Evolutionary conservation across 2,329 filamentous ascomycete species (phyloP), one percentile per base, ranked within the genome.

Genomic region (Trichoderma lentiforme): DNA sequence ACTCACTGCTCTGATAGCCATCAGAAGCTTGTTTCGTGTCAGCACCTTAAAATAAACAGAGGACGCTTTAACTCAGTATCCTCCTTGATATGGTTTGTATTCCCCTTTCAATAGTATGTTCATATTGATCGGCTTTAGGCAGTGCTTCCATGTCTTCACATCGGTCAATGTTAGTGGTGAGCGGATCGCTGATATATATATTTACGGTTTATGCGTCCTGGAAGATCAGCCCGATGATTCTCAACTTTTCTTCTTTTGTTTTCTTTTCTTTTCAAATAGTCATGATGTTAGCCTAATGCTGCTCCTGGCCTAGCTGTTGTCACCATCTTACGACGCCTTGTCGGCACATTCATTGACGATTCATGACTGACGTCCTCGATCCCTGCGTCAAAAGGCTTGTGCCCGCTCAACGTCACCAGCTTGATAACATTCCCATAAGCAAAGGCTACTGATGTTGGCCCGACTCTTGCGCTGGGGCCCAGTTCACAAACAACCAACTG

Each of bases 371-470:
- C 76, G 3, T 77, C 75, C 62, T 77, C 81, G 26, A 76, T 76
- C 30, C 79, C 79, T 18, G 77, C 81, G 57, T 90, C 88, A 75
- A 91, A 92, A 36, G 87, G 84, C 77, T 92, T 91, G 74, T 88
- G 86, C 6, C 91, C 79, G 3, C 81, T 91, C 6, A 91, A 83
- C 2, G 88, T 89, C 71, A 94, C 86, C 65, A 94, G 82, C 80
- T 94, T 94, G 76, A 94, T 85, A 1, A 89, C 85, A 75, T 94
- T 92, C 14, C 92, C 93, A 72, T 94, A 89, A 0, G 87, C 91
- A 34, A 95, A 86, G 0, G 89, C 92, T 3, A 93, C 85, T 65
- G 90, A 91, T 60, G 86, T 85, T 62, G 87, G 86, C 14, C 92
- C 92, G 1, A 93, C 82, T 67, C 84, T 83, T 2, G 85, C 84